These are phyloP conservation scores for Cordia subcordata DNA, from an alignment of 257 asterid species.

Conservation along the genomic window DNA sequence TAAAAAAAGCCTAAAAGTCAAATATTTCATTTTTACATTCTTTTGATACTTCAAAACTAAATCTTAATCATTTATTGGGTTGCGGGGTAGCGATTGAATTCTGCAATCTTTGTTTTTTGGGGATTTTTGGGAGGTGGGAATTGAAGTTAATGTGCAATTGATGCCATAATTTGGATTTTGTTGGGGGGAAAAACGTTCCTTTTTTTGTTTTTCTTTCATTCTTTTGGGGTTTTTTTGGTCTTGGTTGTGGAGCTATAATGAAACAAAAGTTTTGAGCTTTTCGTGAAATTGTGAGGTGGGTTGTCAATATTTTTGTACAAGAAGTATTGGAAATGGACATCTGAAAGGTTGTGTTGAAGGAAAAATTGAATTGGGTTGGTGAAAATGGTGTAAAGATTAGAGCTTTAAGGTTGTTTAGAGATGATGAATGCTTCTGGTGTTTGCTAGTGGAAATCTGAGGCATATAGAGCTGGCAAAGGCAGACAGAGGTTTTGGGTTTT, in stretches of 20 bases:
- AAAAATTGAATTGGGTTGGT: constrained; percentile 22
- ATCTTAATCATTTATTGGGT: constrained; percentile 4
- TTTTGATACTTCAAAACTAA: constrained; percentile 1
- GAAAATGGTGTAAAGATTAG: constrained; percentile 31
- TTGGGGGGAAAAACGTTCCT: constrained; percentile 2
- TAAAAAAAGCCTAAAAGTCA: constrained; percentile 15
- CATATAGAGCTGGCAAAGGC: constrained; percentile 7
- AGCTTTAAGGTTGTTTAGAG: constrained; percentile 16
- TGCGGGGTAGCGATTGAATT: background rate
- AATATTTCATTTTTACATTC: background rate
- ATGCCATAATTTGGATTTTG: constrained; percentile 14
- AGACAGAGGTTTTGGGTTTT: constrained; percentile 19
- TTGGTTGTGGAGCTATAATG: constrained; percentile 7
- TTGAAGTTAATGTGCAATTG: background rate
- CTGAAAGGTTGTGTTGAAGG: constrained; percentile 11
- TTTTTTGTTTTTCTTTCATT: constrained; percentile 2
- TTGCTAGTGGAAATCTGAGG: constrained; percentile 22
- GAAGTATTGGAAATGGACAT: constrained; percentile 18
- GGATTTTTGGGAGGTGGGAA: constrained; percentile 10
- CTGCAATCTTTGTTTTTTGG: constrained; percentile 11
- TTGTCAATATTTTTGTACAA: constrained; percentile 10
- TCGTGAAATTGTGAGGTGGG: constrained; percentile 20
- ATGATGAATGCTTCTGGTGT: constrained; percentile 8
- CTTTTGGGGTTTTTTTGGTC: background rate
- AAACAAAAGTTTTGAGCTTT: constrained; percentile 9